Evolutionary conservation across 164 flowering plant genomes (phyloP), one percentile per base, ranked within the genome.

Genomic region (Amborella trichopoda): DNA sequence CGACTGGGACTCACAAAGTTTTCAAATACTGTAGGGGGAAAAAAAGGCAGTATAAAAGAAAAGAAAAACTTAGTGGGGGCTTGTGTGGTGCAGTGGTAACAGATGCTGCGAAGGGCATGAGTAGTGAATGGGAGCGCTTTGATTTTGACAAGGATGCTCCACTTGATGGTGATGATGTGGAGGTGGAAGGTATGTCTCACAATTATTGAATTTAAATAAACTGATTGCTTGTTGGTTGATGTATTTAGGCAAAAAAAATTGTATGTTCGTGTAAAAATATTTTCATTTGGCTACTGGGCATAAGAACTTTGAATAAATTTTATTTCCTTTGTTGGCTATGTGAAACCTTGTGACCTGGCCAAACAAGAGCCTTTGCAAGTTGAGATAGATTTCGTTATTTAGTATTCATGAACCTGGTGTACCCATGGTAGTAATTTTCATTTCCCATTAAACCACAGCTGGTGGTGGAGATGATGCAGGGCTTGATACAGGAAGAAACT

Each of bases 101-200:
- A 59, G 94, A 87, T 49, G 33, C 46, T 26, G 49, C 55, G 23
- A 75, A 66, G 45, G 85, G 82, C 44, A 68, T 38, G 62, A 81
- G 85, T 43, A 63, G 79, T 19, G 87, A 88, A 40, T 90, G 98
- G 98, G 98, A 86, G 60, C 68, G 98, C 9, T 90, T 90, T 71
- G 87, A 86, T 49, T 90, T 90, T 47, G 62, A 90, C 73, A 90
- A 83, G 64, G 95, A 90, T 72, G 98, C 96, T 4, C 94, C 96
- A 23, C 76, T 90, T 53, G 98, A 86, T 50, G 94, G 81, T 48
- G 93, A 86, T 44, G 20, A 38, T 38, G 16, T n/a, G n/a, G 91
- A 89, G 55, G 46, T 80, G 42, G 95, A 86, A 90, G 94, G 98
- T 83, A 30, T 52, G 38, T 23, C 20, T 40, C 38, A 21, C 40